phyloP scores from a whole-genome alignment of 768 basidiomycete species.

The Dioszegia aurantiaca region DNA sequence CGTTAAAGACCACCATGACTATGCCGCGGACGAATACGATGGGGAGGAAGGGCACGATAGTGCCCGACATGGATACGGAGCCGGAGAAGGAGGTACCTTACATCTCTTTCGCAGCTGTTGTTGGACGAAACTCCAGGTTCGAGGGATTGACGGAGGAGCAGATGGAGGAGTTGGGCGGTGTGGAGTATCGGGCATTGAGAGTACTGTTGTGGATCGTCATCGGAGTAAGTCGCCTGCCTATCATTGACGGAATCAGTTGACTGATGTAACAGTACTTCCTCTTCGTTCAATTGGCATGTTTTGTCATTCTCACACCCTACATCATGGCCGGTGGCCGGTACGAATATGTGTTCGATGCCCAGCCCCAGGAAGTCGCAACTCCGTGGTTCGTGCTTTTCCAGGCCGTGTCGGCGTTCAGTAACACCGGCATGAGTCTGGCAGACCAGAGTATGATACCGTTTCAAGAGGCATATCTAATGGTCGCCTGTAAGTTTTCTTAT shows the following conservation, averaged over 20 bases:
- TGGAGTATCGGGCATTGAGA: constrained; percentile 83
- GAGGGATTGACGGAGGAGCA: constrained; percentile 69
- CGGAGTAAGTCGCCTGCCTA: constrained; percentile 57
- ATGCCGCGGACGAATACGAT: constrained; percentile 63
- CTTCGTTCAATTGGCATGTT: constrained; percentile 65
- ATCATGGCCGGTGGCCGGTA: constrained; percentile 62
- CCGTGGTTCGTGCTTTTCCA: constrained; percentile 84
- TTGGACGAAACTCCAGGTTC: constrained; percentile 71
- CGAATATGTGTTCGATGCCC: constrained; percentile 60
- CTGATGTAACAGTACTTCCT: constrained; percentile 68
- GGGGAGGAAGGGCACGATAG: constrained; percentile 44
- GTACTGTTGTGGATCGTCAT: constrained; percentile 77
- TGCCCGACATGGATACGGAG: constrained; percentile 53
- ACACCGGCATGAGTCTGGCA: constrained; percentile 75
- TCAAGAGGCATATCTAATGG: constrained; percentile 77
- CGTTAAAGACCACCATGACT: constrained; percentile 68
- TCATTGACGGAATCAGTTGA: background rate
- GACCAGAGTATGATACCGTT: constrained; percentile 92
- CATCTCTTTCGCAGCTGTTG: constrained; percentile 76
- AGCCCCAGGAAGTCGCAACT: constrained; percentile 60
- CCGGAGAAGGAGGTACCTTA: constrained; percentile 62
- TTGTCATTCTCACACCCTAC: constrained; percentile 76
- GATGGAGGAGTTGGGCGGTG: constrained; percentile 85
- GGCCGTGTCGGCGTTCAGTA: constrained; percentile 79
- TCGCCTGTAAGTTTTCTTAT: constrained; percentile 50